A percentile compares a stretch with the other conserved stretches of the same genome.
phyloP scores from a whole-genome alignment of 2,329 filamentous ascomycete species.

The Colletotrichum tropicale region DNA sequence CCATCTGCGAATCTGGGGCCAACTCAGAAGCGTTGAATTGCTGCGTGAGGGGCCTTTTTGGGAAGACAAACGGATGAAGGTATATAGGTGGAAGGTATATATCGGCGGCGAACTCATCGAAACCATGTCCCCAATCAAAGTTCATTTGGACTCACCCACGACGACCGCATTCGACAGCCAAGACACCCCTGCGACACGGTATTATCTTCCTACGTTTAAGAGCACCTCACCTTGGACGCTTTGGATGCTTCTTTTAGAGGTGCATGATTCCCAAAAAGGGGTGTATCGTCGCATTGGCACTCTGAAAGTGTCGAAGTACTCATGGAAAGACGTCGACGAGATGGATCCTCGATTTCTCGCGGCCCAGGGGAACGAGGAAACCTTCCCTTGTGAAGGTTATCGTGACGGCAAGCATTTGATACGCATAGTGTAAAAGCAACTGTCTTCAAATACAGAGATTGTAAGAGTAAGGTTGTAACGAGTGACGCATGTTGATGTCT shows the following conservation, averaged over 20 bases:
- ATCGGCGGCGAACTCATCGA: neutral
- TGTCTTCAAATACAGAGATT: neutral
- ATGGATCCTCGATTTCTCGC: neutral
- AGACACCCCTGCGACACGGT: neutral
- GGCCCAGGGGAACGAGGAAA: neutral
- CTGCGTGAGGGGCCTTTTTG: neutral
- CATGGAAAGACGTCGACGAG: neutral
- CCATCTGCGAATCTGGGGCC: neutral
- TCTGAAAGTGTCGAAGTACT: neutral
- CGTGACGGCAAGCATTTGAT: neutral
- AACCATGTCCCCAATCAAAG: neutral
- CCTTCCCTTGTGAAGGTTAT: neutral
- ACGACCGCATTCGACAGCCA: neutral
- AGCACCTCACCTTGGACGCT: neutral
- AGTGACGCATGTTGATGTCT: neutral
- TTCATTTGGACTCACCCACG: neutral
- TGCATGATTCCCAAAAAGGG: neutral
- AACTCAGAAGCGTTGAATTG: neutral
- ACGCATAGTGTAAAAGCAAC: fast-evolving
- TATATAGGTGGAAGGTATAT: neutral
- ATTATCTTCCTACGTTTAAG: neutral
- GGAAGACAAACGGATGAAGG: neutral
- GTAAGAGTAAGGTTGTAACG: neutral
- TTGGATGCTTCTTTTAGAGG: neutral
- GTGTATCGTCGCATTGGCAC: neutral